Evolutionary conservation across 495 filamentous ascomycete species (phyloP).

Genomic region (Tuber borchii): DNA sequence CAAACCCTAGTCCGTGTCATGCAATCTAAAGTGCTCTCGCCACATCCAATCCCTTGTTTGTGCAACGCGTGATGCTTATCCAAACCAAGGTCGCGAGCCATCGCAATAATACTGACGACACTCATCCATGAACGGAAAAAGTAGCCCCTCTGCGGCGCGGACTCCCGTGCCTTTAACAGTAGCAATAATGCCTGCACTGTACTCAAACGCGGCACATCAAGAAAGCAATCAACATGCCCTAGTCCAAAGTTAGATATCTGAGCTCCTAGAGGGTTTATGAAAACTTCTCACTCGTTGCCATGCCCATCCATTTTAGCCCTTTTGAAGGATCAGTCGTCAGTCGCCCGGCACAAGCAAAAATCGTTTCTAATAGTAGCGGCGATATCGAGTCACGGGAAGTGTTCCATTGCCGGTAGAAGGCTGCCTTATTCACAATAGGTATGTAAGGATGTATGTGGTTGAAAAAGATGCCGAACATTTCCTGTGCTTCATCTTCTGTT

Average conservation of each 20-base stretch:
- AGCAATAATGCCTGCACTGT: constrained; percentile 89
- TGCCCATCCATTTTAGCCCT: constrained; percentile 88
- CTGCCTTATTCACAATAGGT: constrained; percentile 78
- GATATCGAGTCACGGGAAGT: constrained; percentile 79
- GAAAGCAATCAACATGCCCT: constrained; percentile 94
- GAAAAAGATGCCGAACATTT: constrained; percentile 92
- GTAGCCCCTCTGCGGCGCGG: constrained; percentile 85
- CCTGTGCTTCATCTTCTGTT: constrained; percentile 68
- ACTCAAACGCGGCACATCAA: constrained; percentile 87
- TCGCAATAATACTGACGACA: constrained; percentile 80
- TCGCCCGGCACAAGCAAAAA: constrained; percentile 88
- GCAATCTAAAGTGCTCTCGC: constrained; percentile 64
- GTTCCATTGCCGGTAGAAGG: constrained; percentile 89
- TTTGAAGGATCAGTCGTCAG: constrained; percentile 75
- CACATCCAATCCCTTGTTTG: constrained; percentile 62
- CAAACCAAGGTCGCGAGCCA: constrained; percentile 87
- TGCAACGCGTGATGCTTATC: constrained; percentile 81
- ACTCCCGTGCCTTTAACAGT: constrained; percentile 83
- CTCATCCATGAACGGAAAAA: constrained; percentile 99
- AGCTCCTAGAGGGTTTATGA: constrained; percentile 8
- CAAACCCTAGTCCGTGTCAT: constrained; percentile 78
- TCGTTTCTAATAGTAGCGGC: constrained; percentile 81
- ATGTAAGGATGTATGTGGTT: constrained; percentile 88
- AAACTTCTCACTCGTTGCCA: constrained; percentile 70
- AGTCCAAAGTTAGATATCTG: constrained; percentile 36